phyloP scores from a whole-genome alignment of 83 land plant species.

The Picea abies region DNA sequence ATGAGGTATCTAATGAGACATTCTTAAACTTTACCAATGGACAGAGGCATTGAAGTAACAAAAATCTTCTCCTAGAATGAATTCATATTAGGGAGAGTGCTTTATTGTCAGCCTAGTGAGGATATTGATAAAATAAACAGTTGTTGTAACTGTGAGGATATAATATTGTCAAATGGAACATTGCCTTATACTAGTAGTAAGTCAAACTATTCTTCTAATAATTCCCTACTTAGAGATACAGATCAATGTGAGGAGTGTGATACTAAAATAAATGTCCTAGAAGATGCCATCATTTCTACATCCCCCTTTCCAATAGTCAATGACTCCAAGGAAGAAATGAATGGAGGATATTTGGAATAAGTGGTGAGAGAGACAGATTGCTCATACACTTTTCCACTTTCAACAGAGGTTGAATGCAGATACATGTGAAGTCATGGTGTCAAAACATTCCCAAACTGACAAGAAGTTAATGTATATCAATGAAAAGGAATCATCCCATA shows the following conservation, averaged over 20 bases:
- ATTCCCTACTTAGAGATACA: not conserved
- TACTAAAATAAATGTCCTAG: not conserved
- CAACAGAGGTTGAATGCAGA: too few species aligned
- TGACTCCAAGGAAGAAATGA: too few species aligned
- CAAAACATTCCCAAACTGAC: too few species aligned
- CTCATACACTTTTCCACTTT: too few species aligned
- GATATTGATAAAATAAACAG: not conserved
- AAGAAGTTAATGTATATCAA: too few species aligned
- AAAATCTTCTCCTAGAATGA: slow-evolving; percentile 39
- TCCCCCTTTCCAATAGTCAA: too few species aligned
- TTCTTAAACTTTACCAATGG: slow-evolving; percentile 45
- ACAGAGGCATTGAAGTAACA: slow-evolving; percentile 48
- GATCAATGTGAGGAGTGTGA: not conserved
- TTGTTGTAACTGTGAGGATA: not conserved
- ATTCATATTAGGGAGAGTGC: slow-evolving; percentile 29
- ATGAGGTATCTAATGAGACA: slow-evolving; percentile 39
- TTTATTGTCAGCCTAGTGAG: not conserved
- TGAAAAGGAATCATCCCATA: too few species aligned
- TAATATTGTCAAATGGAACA: not conserved
- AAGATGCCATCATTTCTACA: not conserved
- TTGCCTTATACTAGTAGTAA: not conserved
- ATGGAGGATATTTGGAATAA: too few species aligned
- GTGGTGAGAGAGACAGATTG: too few species aligned
- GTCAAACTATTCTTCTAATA: not conserved
- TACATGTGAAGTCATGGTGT: too few species aligned